Evolutionary conservation across 1,284 basidiomycete species (phyloP), one percentile per base, ranked within the genome.

Genomic region (Rhodotorula sp.): DNA sequence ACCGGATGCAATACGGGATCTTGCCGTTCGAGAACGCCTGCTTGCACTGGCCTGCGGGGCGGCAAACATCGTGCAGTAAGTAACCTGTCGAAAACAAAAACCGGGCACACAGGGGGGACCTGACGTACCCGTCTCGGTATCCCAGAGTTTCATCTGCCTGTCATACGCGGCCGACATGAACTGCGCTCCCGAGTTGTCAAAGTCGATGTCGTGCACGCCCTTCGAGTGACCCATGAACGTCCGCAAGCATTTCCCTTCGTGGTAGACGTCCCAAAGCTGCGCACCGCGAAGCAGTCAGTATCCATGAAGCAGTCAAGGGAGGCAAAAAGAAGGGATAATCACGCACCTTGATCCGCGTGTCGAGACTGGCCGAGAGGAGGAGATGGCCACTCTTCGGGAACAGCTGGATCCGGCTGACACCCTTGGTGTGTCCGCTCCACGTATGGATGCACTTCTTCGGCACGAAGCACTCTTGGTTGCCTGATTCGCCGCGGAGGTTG

Each of bases 171-270:
- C 93, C 14, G 93, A 97, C 62, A 99, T 82, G 84, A 99, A 99
- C 76, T 86, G 87, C 47, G 87, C 86, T 2, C 97, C 97, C 76
- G 93, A 91, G 80, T 96, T 96, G 70, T 93, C 93, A 83, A 99
- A 99, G 2, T 89, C 89, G 67, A 99, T 86, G 78, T 99, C 97
- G 81, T 97, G 96, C 74, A 99, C 93, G 26, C 94, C 94, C 80
- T 97, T 95, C 66, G 89, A 88, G 81, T 99, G 97, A 18, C 97
- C 97, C 83, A 97, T 90, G 84, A 97, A 99, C 0, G 97, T 99
- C 49, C 97, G 89, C 66, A 99, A 84, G 80, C 95, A 98, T 79
- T 97, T 95, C 67, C 95, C 93, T 80, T 97, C 92, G 67, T 93
- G 92, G 80, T 99, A 99, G 3, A 98, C 87, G 80, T 99, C 97